Evolutionary conservation across 129 eudicot genomes (phyloP).

Genomic region (Sambucus nigra): DNA sequence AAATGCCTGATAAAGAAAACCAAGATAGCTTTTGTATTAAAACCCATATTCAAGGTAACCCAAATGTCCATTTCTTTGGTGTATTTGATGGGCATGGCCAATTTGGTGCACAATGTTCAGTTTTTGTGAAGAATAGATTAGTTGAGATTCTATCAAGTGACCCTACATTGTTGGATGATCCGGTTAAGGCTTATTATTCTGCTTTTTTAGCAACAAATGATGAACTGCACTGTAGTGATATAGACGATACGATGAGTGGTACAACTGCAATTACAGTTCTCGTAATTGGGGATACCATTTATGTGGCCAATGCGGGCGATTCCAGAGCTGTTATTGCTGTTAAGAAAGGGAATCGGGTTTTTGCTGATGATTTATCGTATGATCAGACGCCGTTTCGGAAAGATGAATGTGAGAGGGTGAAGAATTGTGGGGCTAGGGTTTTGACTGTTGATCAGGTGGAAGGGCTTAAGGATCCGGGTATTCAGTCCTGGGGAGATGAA

Average conservation of each 20-base stretch:
- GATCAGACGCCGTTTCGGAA: slow-evolving; percentile 90
- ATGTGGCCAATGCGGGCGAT: slow-evolving; percentile 93
- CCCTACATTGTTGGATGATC: slow-evolving; percentile 55
- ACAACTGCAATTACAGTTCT: slow-evolving; percentile 91
- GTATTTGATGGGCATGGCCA: slow-evolving; percentile 96
- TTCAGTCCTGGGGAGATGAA: slow-evolving; percentile 94
- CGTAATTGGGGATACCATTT: slow-evolving; percentile 66
- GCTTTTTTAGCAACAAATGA: slow-evolving; percentile 56
- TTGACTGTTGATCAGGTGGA: slow-evolving; percentile 97
- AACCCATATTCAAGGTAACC: slow-evolving; percentile 66
- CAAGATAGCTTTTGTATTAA: slow-evolving; percentile 72
- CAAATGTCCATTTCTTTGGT: slow-evolving; percentile 85
- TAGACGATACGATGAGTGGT: slow-evolving; percentile 96
- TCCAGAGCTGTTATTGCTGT: slow-evolving; percentile 83
- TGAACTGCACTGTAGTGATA: slow-evolving; percentile 62
- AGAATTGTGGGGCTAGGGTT: slow-evolving; percentile 84
- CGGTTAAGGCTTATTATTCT: slow-evolving; percentile 50
- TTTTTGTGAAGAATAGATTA: slow-evolving; percentile 58
- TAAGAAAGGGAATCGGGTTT: slow-evolving; percentile 38
- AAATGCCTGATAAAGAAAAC: slow-evolving; percentile 71
- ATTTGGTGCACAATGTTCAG: slow-evolving; percentile 62
- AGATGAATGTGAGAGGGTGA: slow-evolving; percentile 89
- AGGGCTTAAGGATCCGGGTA: slow-evolving; percentile 79
- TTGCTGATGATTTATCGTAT: slow-evolving; percentile 67
- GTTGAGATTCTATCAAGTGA: slow-evolving; percentile 50